Evolutionary conservation across 2,329 filamentous ascomycete genomes (phyloP).

Genomic region (Aureobasidium sp.): DNA sequence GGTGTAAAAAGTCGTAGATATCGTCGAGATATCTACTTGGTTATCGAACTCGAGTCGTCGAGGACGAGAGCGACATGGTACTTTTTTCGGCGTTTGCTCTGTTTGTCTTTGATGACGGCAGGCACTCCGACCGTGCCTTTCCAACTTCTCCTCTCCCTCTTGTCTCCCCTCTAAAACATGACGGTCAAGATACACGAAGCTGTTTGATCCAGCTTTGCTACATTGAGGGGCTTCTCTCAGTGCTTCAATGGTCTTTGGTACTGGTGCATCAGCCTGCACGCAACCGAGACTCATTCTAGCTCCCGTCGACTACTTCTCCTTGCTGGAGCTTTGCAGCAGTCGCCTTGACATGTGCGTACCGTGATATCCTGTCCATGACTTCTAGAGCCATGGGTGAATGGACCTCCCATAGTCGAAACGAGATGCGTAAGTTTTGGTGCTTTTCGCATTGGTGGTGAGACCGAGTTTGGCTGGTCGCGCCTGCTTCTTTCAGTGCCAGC

Average conservation of each 20-base stretch:
- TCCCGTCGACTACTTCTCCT: neutral
- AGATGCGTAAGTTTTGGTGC: neutral
- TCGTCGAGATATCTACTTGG: neutral
- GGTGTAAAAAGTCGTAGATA: neutral
- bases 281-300: neutral
- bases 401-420: neutral
- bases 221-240: neutral
- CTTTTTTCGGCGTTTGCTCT: constrained; percentile 8
- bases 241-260: neutral
- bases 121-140: neutral
- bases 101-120: constrained; percentile 3
- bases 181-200: neutral
- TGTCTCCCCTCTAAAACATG: neutral
- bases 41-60: neutral
- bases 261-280: neutral
- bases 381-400: neutral
- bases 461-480: neutral
- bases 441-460: neutral
- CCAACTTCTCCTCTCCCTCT: neutral
- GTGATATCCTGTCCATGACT: neutral
- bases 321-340: neutral
- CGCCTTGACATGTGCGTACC: too few species aligned
- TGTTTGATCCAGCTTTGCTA: neutral
- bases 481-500: neutral
- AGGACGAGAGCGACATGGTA: neutral